Evolutionary conservation across 2,329 filamentous ascomycete species (phyloP), one percentile per base, ranked within the genome.

Genomic region (Epichloe festucae): DNA sequence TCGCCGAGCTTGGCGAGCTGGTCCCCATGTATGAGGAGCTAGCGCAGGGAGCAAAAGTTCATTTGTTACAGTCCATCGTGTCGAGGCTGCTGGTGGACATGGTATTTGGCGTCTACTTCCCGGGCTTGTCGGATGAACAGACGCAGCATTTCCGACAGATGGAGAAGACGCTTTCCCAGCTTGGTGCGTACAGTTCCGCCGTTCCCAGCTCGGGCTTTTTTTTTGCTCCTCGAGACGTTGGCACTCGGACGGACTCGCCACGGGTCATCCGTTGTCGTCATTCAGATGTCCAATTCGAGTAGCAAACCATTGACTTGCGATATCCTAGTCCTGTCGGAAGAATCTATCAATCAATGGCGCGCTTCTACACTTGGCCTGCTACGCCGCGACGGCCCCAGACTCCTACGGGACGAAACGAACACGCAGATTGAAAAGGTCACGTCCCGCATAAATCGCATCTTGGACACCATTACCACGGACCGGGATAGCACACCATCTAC

Each of bases 291-390:
- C 3, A 4, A 11, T 31, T 31, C 2, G 27, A 31, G 8, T 11
- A 31, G 27, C 27, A 31, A 31, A 10, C 8, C 27, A 11, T 31
- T 31, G 27, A 31, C 27, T 31, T 31, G 8, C 8, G 27, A 11
- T 31, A 15, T 21, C 14, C 48, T 14, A 50, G 61, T 63, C 67
- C 70, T 68, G 47, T 71, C 76, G 5, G 67, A 70, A 45, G 74
- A 78, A 55, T 69, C 74, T 34, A 72, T 82, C 55, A 84, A 84
- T 61, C 77, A 81, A 60, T 85, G 82, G 82, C 78, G 82, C 40
- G 78, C 81, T 5, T 71, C 73, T n/a, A 85, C 82, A 2, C 71
- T 85, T 41, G 72, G 77, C 27, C 70, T 82, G 43, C 64, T 85
- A 48, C 73, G 73, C 50, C 78, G 77, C 58, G 77, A 78, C 54